Conservation (phyloP, 257 asterid genomes). For the Solanum medicagineum region DNA sequence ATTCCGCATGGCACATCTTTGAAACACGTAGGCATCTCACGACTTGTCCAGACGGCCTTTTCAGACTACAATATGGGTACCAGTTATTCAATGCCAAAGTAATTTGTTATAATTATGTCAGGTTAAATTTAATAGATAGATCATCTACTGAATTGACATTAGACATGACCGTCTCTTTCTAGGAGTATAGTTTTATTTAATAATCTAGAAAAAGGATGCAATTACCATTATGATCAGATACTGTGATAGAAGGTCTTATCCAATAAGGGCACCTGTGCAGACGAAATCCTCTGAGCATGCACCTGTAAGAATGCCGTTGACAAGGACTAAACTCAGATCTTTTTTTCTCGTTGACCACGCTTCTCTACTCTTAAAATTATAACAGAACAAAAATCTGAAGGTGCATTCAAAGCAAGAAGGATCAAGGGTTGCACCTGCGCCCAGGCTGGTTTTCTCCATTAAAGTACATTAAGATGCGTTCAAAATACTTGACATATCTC, state of each 20-base stretch:
- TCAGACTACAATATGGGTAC: background rate
- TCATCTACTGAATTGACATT: background rate
- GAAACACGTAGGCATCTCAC: background rate
- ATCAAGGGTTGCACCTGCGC: slow-evolving; percentile 51
- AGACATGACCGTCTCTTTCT: background rate
- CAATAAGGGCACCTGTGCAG: slow-evolving; percentile 93
- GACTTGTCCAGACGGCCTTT: background rate
- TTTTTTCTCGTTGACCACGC: background rate
- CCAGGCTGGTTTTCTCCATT: slow-evolving; percentile 98
- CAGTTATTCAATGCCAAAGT: background rate
- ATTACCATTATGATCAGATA: slow-evolving; percentile 81
- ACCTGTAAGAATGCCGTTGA: slow-evolving; percentile 36
- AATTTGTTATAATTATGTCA: background rate
- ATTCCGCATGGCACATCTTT: background rate
- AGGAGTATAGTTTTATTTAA: background rate
- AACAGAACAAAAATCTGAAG: background rate
- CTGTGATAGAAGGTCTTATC: slow-evolving; percentile 85
- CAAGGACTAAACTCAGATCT: background rate
- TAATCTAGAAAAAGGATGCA: background rate
- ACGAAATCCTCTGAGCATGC: slow-evolving; percentile 96
- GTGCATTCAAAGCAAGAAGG: background rate
- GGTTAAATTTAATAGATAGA: background rate
- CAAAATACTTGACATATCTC: slow-evolving; percentile 98
- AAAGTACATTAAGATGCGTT: slow-evolving; percentile 72
- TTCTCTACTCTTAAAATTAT: background rate